These are phyloP conservation scores for Nitzschia putrida DNA, from an alignment of 108 stramenopile genomes.

Conservation along the genomic window DNA sequence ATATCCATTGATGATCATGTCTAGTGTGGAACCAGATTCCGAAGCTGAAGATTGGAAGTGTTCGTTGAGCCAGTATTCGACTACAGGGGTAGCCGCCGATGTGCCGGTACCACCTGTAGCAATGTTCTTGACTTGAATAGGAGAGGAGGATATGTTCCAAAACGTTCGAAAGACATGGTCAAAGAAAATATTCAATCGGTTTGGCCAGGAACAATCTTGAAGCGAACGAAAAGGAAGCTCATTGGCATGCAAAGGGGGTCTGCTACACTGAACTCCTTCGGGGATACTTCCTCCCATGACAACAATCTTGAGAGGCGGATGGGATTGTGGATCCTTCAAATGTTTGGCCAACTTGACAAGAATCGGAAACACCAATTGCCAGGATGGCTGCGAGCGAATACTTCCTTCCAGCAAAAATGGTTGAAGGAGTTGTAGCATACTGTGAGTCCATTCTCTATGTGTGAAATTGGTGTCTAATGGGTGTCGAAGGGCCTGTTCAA, in stretches of 20 bases:
- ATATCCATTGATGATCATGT: constrained; percentile 71
- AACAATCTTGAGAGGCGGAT: constrained; percentile 39
- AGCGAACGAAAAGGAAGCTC: constrained; percentile 25
- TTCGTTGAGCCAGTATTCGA: constrained; percentile 44
- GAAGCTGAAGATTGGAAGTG: constrained; percentile 45
- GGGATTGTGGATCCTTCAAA: not conserved
- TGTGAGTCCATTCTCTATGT: constrained; percentile 8
- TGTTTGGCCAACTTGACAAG: not conserved
- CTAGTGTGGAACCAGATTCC: not conserved
- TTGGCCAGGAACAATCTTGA: constrained; percentile 56
- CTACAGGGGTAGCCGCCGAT: constrained; percentile 39
- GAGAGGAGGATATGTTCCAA: no score
- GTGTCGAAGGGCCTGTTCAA: not conserved
- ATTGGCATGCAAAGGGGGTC: not conserved
- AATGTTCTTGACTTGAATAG: constrained; percentile 35
- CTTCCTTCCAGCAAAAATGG: constrained; percentile 1
- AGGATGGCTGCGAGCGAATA: not conserved
- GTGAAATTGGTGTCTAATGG: not conserved
- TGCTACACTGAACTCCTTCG: constrained; percentile 54
- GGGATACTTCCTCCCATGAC: constrained; percentile 62
- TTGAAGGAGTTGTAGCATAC: constrained; percentile 2
- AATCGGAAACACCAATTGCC: not conserved
- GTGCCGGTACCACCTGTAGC: constrained; percentile 64
- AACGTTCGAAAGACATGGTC: not conserved
- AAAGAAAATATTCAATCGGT: constrained; percentile 29